Evolutionary conservation across 768 basidiomycete species (phyloP).

Genomic region (Podaxis sp.): DNA sequence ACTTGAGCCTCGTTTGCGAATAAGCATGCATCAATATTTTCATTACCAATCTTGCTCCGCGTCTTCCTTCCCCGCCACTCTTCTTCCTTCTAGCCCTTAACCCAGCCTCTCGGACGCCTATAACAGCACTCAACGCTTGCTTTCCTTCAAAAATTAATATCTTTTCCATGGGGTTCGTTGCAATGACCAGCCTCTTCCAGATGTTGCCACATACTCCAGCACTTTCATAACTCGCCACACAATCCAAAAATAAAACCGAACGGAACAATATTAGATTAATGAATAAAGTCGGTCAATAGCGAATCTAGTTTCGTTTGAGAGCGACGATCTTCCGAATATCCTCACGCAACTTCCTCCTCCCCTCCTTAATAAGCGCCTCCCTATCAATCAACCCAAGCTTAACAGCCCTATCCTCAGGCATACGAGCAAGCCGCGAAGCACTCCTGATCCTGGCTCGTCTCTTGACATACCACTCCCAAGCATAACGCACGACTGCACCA

Average conservation of each 20-base stretch:
- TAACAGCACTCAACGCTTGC: too few species aligned
- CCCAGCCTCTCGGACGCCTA: too few species aligned
- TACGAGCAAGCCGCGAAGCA: slow-evolving; percentile 56
- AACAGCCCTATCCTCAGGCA: slow-evolving; percentile 65
- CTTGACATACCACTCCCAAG: slow-evolving; percentile 95
- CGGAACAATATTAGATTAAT: slow-evolving; percentile 1
- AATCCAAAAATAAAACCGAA: neutral
- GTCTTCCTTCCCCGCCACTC: too few species aligned
- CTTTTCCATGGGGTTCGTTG: too few species aligned
- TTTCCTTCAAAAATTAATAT: too few species aligned
- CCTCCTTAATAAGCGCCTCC: slow-evolving; percentile 20
- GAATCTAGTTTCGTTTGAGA: slow-evolving; percentile 1
- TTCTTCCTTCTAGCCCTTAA: too few species aligned
- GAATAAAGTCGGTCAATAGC: neutral
- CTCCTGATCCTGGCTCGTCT: slow-evolving; percentile 68
- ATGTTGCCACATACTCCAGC: too few species aligned
- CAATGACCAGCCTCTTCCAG: too few species aligned
- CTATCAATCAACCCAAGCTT: slow-evolving; percentile 32
- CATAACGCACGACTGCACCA: slow-evolving; percentile 85
- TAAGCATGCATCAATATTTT: too few species aligned
- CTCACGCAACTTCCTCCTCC: slow-evolving; percentile 22
- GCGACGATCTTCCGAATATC: slow-evolving; percentile 24
- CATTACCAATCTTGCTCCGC: too few species aligned
- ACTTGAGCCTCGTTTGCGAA: too few species aligned
- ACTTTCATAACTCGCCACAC: neutral